A percentile compares a stretch with the other conserved stretches of the same genome.
These are phyloP conservation scores for Coffea eugenioides DNA, from an alignment of 257 asterid species.

Conservation along the genomic window DNA sequence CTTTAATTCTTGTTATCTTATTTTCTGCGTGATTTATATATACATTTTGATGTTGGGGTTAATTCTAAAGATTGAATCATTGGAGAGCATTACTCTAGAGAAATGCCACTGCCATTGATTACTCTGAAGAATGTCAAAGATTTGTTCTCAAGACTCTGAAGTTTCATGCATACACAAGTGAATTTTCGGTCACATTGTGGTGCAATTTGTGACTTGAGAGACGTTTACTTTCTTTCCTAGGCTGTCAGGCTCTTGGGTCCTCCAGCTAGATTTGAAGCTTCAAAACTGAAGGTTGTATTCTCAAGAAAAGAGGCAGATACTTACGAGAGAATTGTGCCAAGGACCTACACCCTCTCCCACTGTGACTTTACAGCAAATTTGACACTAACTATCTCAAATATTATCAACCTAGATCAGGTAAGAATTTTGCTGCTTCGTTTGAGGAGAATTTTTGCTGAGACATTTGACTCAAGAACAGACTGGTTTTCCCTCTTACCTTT, in stretches of 20 bases:
- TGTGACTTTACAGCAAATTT: constrained; percentile 81
- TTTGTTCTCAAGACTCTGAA: background rate
- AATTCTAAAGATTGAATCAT: background rate
- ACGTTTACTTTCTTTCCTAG: constrained; percentile 24
- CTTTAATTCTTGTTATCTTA: no score
- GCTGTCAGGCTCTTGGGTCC: constrained; percentile 86
- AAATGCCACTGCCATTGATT: background rate
- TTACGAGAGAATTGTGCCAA: constrained; percentile 53
- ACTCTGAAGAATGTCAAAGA: background rate
- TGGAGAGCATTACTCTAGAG: background rate
- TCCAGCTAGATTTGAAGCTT: constrained; percentile 88
- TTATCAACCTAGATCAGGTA: constrained; percentile 74
- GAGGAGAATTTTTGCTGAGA: no score
- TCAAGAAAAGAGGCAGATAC: constrained; percentile 48
- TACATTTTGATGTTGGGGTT: no score
- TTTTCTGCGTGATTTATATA: no score
- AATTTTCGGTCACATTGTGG: background rate
- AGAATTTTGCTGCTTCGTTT: background rate
- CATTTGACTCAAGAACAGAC: background rate
- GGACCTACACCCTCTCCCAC: constrained; percentile 89
- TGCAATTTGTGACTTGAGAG: background rate
- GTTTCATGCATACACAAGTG: background rate
- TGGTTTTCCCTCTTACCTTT: background rate
- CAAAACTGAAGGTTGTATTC: constrained; percentile 72
- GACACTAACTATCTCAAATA: constrained; percentile 63